Base-by-base conservation (phyloP, 108 stramenopile genomes). In the Schizochytrium sp. region DNA sequence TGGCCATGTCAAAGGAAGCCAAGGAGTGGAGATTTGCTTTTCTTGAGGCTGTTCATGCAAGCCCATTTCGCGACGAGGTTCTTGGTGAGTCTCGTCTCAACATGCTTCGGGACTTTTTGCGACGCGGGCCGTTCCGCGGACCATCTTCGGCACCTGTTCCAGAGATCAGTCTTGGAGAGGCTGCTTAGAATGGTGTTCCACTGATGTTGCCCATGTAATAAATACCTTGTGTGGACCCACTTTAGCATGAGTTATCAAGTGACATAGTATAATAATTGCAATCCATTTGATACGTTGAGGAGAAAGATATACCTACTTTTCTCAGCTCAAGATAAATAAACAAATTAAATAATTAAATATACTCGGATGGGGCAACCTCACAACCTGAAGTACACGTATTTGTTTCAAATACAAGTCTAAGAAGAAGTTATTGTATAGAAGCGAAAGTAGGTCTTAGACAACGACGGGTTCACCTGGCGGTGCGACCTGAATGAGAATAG, bases 11-110 rank as follows among this genome's bases (percentile, higher is more conserved):
- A 0, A 83, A 83, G 53, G 28, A 83, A 40, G 76, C 76, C 45
- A 83, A 83, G 28, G 76, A 83, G 55, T 83, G 76, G 76, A 47
- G 76, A n/a, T 83, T 83, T 55, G 47, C 76, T 19, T 49, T 83
- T 3, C 76, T 83, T 53, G 76, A 83, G 28, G 76, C 76, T 53
- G 76, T 83, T 10, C 76, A 83, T 3, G 76, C 19, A 38, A 83
- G 53, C 47, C 50, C 76, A 5, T 55, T 55, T 83, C 76, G 76
- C 3, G 76, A 83, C 76, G 2, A 83, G 76, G 76, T 83, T 7
- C 3, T 83, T 13, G 76, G 76, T 2, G 76, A 49, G 76, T n/a
- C 76, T 7, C 76, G 76, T 5, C 47, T 55, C 50, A 50, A 8
- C 3, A 49, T 55, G 76, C 76, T 83, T 7, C 76, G 47, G 50